Percentiles rank a stretch among this genome's conserved stretches.
Evolutionary conservation across 768 basidiomycete species (phyloP).

Genomic region (Rhodotorula toruloides): DNA sequence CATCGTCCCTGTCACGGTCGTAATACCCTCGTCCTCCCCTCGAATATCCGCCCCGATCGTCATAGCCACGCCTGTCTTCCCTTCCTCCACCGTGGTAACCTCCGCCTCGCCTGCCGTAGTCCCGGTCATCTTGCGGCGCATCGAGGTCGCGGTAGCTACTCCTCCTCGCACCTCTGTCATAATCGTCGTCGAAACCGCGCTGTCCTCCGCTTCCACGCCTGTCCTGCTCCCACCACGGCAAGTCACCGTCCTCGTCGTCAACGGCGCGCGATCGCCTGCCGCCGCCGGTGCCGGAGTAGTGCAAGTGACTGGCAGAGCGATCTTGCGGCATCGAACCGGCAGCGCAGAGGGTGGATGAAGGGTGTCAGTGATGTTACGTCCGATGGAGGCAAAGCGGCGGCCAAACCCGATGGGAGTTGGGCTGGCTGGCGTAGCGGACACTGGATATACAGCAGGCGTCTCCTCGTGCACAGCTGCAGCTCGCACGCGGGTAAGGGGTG

Average conservation of each 20-base stretch:
- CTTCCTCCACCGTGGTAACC: not conserved
- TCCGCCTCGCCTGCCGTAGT: not conserved
- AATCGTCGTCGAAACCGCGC: not conserved
- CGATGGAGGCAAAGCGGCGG: not conserved
- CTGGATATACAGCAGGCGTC: no score
- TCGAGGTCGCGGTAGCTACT: constrained; percentile 6
- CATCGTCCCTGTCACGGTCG: not conserved
- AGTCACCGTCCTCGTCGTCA: constrained; percentile 14
- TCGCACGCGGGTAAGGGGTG: no score
- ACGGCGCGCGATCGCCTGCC: not conserved
- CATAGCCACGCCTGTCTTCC: not conserved
- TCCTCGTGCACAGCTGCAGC: no score
- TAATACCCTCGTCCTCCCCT: not conserved
- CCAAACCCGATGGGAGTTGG: not conserved
- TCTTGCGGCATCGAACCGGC: no score
- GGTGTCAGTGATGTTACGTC: not conserved
- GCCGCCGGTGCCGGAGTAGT: not conserved
- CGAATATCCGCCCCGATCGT: not conserved
- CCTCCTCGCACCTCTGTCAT: not conserved
- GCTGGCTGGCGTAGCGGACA: not conserved
- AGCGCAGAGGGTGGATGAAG: not conserved
- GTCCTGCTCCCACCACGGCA: constrained; percentile 35
- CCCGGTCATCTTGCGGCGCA: not conserved
- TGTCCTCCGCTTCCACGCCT: not conserved
- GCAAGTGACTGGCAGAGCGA: not conserved